A percentile compares a stretch with the other conserved stretches of the same genome.
These are phyloP conservation scores for Plantago lanceolata DNA, from an alignment of 305 asterid species.

Conservation along the genomic window DNA sequence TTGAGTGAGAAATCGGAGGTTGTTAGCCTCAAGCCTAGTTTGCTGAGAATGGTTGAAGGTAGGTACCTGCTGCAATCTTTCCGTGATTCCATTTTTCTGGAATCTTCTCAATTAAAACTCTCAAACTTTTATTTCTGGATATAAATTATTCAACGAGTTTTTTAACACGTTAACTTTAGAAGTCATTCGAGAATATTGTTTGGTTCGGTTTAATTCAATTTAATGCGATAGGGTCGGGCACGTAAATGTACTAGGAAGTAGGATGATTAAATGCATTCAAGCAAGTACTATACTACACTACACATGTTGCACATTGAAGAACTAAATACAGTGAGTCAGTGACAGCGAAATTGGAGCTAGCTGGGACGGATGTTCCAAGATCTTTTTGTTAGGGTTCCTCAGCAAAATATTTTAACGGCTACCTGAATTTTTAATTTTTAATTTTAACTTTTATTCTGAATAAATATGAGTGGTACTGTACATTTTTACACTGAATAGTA, in stretches of 20 bases:
- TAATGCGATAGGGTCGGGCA: no score
- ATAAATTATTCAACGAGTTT: no score
- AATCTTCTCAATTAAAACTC: no score
- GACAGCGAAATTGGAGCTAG: background rate
- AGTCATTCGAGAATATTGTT: no score
- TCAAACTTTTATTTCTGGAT: no score
- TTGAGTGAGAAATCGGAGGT: constrained; percentile 74
- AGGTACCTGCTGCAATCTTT: constrained; percentile 30
- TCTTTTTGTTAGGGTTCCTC: background rate
- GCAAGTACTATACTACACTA: no score
- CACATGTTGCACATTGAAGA: background rate
- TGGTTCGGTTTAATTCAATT: no score
- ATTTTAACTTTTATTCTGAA: no score
- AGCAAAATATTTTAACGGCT: constrained; percentile 4
- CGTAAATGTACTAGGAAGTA: background rate
- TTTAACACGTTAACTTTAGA: no score
- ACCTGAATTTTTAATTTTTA: background rate
- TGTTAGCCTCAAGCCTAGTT: constrained; percentile 72
- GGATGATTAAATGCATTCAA: background rate
- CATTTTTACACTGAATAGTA: background rate
- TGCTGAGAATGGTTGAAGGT: constrained; percentile 92
- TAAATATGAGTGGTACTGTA: no score
- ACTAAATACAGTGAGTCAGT: background rate
- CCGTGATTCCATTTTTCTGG: no score
- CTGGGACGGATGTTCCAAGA: constrained; percentile 16